A percentile compares a stretch with the other conserved stretches of the same genome.
Evolutionary conservation across 306 rosid species (phyloP).

Genomic region (Cucumis hystrix): DNA sequence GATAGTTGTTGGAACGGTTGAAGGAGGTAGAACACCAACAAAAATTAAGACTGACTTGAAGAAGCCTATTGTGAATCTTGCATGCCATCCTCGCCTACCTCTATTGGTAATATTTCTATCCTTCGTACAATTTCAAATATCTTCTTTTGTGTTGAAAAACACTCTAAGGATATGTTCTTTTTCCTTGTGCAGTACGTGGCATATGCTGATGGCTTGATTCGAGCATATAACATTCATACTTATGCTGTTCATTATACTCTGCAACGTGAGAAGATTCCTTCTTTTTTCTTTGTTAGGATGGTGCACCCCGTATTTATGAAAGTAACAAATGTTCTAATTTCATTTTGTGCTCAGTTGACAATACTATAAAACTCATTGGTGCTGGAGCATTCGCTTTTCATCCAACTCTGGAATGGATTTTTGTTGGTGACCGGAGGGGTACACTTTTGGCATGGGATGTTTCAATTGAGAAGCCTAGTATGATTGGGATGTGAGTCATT

Average conservation of each 20-base stretch:
- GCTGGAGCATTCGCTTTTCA: conserved; percentile 97
- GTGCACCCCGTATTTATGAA: neutral
- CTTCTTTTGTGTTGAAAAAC: conserved; percentile 8
- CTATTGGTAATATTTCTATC: conserved; percentile 42
- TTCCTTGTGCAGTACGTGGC: conserved; percentile 69
- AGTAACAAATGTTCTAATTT: conserved; percentile 9
- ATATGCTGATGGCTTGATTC: conserved; percentile 88
- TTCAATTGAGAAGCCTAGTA: conserved; percentile 82
- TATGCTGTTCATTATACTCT: conserved; percentile 93
- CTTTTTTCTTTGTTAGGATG: conserved; percentile 8
- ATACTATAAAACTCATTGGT: conserved; percentile 84
- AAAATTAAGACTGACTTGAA: conserved; percentile 94
- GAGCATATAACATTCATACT: conserved; percentile 87
- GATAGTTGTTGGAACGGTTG: conserved; percentile 95
- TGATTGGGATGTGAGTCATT: conserved; percentile 94
- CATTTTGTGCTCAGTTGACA: conserved; percentile 47
- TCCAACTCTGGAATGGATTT: conserved; percentile 96
- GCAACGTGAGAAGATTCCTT: conserved; percentile 43
- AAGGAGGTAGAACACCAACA: conserved; percentile 93
- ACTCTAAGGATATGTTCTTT: conserved; percentile 7
- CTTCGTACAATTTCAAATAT: neutral
- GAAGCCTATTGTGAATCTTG: conserved; percentile 91
- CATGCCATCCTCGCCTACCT: conserved; percentile 98
- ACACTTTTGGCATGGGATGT: conserved; percentile 96
- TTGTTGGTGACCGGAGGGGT: conserved; percentile 97